Evolutionary conservation across 768 basidiomycete species (phyloP).

Genomic region (Naganishia vishniacii): DNA sequence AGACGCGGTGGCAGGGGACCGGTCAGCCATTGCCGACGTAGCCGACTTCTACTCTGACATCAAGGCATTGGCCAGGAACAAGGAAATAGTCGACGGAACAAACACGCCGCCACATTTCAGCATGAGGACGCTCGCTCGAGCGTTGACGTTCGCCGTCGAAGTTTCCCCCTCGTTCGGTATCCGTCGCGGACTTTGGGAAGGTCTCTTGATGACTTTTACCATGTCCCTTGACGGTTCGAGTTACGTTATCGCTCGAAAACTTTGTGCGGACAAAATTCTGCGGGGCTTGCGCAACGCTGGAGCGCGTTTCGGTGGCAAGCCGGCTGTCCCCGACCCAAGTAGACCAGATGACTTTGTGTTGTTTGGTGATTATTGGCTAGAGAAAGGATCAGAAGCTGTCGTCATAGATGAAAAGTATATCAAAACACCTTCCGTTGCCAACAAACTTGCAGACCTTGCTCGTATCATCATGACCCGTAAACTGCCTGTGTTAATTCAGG

Average conservation of each 20-base stretch:
- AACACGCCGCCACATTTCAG: slow-evolving; percentile 92
- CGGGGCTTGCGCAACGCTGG: slow-evolving; percentile 70
- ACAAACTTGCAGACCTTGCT: slow-evolving; percentile 88
- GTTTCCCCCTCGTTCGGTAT: slow-evolving; percentile 70
- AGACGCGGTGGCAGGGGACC: slow-evolving; percentile 72
- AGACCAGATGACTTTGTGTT: slow-evolving; percentile 62
- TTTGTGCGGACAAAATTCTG: slow-evolving; percentile 74
- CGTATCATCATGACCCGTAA: slow-evolving; percentile 79
- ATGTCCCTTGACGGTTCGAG: slow-evolving; percentile 81
- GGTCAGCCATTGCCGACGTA: slow-evolving; percentile 77
- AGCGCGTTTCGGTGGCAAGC: slow-evolving; percentile 68
- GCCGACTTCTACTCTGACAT: slow-evolving; percentile 83
- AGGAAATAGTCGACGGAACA: slow-evolving; percentile 83
- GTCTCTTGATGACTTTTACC: slow-evolving; percentile 94
- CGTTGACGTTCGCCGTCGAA: slow-evolving; percentile 81
- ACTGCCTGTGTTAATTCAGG: slow-evolving; percentile 94
- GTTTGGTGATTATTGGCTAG: slow-evolving; percentile 85
- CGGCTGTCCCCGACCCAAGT: slow-evolving; percentile 54
- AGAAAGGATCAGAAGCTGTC: slow-evolving; percentile 64
- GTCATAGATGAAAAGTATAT: slow-evolving; percentile 71
- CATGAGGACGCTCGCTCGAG: slow-evolving; percentile 89
- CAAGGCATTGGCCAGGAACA: slow-evolving; percentile 65
- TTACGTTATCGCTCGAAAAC: slow-evolving; percentile 58
- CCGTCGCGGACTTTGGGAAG: slow-evolving; percentile 86
- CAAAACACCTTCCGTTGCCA: slow-evolving; percentile 89